Evolutionary conservation across 1,139 yeast genomes (phyloP), one percentile per base, ranked within the genome.

Genomic region (Geotrichum phurueaensis): DNA sequence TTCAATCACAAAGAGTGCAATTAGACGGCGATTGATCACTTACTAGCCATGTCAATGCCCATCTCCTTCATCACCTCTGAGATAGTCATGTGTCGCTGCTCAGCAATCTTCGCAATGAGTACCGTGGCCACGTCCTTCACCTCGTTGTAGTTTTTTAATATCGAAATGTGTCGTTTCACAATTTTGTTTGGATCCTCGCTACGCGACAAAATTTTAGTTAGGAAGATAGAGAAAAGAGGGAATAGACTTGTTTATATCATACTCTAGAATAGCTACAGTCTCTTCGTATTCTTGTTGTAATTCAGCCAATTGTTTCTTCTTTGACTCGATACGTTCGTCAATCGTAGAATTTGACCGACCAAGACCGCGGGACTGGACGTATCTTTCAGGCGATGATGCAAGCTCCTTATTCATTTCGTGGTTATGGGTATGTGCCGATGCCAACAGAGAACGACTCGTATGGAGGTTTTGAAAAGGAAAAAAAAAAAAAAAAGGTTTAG

Each of bases 91-190:
- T 58, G 54, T n/a, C 60, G 25, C 27, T 55, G 59, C 20, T 61
- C 61, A 2, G 63, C 60, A 36, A 61, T 61, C 43, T 61, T 61
- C 23, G 61, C 59, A 25, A 58, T 57, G 49, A 61, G 56, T 12
- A 53, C 56, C 9, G 57, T 57, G 1, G 61, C 61, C 10, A 54
- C 31, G 33, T 61, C 63, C 25, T 54, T 59, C 18, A 58, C 59
- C 29, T 61, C 63, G 29, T 61, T 61, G 49, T 61, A 61, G 4
- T 51, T 39, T 48, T 61, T 61, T 25, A 61, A 47, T 15, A 56
- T 50, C 33, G 49, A 13, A 22, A 61, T 61, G 36, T 61, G 61
- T 9, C 31, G 10, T 36, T 58, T 57, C 13, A 61, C 61, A 53
- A 61, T 61, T 2, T 23, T 29, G 12, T 39, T 54, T 4, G 63